A percentile compares a stretch with the other conserved stretches of the same genome.
Evolutionary conservation across 257 asterid species (phyloP).

Genomic region (Lithospermum erythrorhizon): DNA sequence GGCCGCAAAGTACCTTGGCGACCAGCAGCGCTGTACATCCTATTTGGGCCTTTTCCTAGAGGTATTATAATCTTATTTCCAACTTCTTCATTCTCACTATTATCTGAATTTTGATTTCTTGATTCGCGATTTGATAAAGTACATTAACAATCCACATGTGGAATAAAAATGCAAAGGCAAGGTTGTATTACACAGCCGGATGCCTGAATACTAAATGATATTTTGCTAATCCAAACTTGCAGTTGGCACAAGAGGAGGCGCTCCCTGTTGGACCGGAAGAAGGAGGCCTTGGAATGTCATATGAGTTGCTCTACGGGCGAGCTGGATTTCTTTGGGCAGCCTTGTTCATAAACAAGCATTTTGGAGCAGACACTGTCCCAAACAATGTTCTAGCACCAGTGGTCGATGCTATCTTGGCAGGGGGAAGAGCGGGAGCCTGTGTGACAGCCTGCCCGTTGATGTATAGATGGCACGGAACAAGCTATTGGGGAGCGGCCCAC

Average conservation of each 20-base stretch:
- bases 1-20: constrained; percentile 39
- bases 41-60: constrained; percentile 42
- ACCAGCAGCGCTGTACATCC: constrained; percentile 29
- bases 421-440: constrained; percentile 65
- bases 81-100: too few species aligned
- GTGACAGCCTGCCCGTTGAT: constrained; percentile 52
- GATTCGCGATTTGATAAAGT: too few species aligned
- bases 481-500: constrained; percentile 88
- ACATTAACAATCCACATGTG: too few species aligned
- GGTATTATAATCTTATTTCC: constrained; percentile 16
- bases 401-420: constrained; percentile 60
- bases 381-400: constrained; percentile 46
- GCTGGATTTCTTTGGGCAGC: constrained; percentile 85
- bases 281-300: constrained; percentile 78
- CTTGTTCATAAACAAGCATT: constrained; percentile 40
- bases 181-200: background rate
- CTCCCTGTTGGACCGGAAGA: constrained; percentile 75
- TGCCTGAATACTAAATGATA: background rate
- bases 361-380: constrained; percentile 39
- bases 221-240: background rate
- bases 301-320: constrained; percentile 59
- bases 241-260: constrained; percentile 67
- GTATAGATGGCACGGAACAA: constrained; percentile 87
- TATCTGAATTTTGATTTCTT: too few species aligned
- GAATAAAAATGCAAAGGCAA: too few species aligned